These are phyloP conservation scores for Aspergillus bertholletiae DNA, from an alignment of 495 filamentous ascomycete genomes.

Conservation along the genomic window DNA sequence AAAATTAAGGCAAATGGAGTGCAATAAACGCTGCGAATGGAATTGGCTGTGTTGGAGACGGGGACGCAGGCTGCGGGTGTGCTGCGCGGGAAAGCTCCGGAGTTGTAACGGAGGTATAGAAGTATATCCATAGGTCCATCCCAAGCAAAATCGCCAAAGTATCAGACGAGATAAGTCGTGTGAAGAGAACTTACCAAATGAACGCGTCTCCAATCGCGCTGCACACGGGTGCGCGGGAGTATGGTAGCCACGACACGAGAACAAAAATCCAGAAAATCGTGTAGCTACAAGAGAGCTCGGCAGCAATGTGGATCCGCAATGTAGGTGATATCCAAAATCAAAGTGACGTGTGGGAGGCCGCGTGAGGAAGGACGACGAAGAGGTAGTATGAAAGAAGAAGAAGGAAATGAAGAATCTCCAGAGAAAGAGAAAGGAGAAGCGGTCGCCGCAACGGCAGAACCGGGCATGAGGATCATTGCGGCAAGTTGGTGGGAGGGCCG, in stretches of 20 bases:
- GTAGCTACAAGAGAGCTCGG: conserved; percentile 13
- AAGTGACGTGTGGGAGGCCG: conserved; percentile 9
- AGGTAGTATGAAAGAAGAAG: conserved; percentile 25
- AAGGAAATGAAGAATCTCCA: conserved; percentile 24
- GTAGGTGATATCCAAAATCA: background rate
- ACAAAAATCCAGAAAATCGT: conserved; percentile 3
- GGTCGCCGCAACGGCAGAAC: conserved; percentile 34
- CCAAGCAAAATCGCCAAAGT: background rate
- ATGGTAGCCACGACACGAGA: conserved; percentile 4
- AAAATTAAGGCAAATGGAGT: background rate
- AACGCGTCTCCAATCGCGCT: conserved; percentile 26
- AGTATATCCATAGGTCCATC: background rate
- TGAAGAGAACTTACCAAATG: conserved; percentile 17
- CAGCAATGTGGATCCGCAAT: conserved; percentile 8
- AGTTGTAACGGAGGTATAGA: background rate
- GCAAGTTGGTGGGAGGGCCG: conserved; percentile 21
- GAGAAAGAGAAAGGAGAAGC: conserved; percentile 42
- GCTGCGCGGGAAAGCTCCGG: background rate
- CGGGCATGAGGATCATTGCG: conserved; percentile 20
- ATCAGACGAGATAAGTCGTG: background rate
- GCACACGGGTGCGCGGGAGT: conserved; percentile 8
- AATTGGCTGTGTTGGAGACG: background rate
- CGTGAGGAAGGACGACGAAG: conserved; percentile 23
- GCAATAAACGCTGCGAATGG: background rate
- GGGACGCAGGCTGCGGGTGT: background rate